Conservation (phyloP, 2,329 filamentous ascomycete genomes). For the Fusarium armeniacum region DNA sequence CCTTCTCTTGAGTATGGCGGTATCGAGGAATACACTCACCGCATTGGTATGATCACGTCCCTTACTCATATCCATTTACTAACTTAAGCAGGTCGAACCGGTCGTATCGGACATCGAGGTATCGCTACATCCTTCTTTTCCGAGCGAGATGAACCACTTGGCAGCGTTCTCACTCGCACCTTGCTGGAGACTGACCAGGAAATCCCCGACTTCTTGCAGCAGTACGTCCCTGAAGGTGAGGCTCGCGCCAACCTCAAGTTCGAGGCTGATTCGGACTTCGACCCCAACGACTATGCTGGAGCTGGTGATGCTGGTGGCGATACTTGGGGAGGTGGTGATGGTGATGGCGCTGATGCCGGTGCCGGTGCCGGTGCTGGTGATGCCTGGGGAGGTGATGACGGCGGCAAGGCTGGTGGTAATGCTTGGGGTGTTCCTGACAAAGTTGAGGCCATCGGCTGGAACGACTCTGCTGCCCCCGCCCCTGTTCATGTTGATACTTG, state of each 20-base stretch:
- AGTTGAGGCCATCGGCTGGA: conserved; percentile 2
- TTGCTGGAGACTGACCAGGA: conserved; percentile 83
- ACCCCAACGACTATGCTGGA: conserved; percentile 56
- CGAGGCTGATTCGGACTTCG: conserved; percentile 69
- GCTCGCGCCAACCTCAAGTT: conserved; percentile 64
- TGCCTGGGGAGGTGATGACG: conserved; percentile 5
- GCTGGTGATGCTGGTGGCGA: conserved; percentile 39
- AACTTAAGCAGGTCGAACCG: conserved; percentile 79
- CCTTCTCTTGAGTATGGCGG: conserved; percentile 82
- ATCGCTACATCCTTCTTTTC: conserved; percentile 92
- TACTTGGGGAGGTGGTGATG: conserved; percentile 24
- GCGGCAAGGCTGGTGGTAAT: neutral
- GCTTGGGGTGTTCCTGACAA: conserved; percentile 1
- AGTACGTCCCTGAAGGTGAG: conserved; percentile 71
- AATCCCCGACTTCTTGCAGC: conserved; percentile 84
- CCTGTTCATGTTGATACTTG: conserved; percentile 11
- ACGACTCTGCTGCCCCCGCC: conserved; percentile 3
- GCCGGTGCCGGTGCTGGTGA: neutral
- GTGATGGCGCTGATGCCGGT: neutral
- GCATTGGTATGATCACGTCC: conserved; percentile 79
- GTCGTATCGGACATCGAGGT: conserved; percentile 89
- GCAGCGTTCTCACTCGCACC: conserved; percentile 80
- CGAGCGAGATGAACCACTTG: conserved; percentile 80
- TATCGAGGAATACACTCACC: conserved; percentile 93
- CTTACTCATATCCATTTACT: conserved; percentile 3